Evolutionary conservation across 2,329 filamentous ascomycete species (phyloP).

Genomic region (Exophiala aquamarina): DNA sequence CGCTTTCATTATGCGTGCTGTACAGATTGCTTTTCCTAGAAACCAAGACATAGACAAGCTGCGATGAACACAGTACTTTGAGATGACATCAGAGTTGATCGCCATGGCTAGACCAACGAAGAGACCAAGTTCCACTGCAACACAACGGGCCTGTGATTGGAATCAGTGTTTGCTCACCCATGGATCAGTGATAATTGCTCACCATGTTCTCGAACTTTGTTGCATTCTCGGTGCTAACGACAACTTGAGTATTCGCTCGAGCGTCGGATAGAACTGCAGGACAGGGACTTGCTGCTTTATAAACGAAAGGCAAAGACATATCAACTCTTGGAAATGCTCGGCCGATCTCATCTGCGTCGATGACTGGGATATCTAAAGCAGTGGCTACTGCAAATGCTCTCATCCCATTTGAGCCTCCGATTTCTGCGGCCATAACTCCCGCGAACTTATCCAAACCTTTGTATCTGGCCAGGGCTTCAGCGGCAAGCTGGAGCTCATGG

Average conservation of each 20-base stretch:
- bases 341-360: conserved; percentile 48
- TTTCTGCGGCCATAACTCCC: background rate
- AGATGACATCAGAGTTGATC: conserved; percentile 38
- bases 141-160: conserved; percentile 30
- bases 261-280: conserved; percentile 1
- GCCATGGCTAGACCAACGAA: conserved; percentile 41
- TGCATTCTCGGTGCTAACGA: conserved; percentile 46
- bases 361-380: conserved; percentile 34
- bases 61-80: conserved; percentile 39
- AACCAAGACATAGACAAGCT: conserved; percentile 45
- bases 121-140: conserved; percentile 2
- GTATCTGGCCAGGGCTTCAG: conserved; percentile 1
- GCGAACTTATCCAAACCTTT: background rate
- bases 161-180: conserved; percentile 21
- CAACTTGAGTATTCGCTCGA: conserved; percentile 46
- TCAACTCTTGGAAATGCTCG: conserved; percentile 5
- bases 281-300: background rate
- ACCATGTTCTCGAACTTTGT: conserved; percentile 26
- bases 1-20: conserved; percentile 20
- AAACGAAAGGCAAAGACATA: conserved; percentile 1
- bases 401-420: conserved; percentile 63
- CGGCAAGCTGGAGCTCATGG: background rate
- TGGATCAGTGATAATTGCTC: conserved; percentile 32
- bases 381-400: conserved; percentile 58
- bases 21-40: conserved; percentile 60